Evolutionary conservation across 352 stramenopile genomes (phyloP), one percentile per base, ranked within the genome.

Genomic region (Phytophthora aleatoria): DNA sequence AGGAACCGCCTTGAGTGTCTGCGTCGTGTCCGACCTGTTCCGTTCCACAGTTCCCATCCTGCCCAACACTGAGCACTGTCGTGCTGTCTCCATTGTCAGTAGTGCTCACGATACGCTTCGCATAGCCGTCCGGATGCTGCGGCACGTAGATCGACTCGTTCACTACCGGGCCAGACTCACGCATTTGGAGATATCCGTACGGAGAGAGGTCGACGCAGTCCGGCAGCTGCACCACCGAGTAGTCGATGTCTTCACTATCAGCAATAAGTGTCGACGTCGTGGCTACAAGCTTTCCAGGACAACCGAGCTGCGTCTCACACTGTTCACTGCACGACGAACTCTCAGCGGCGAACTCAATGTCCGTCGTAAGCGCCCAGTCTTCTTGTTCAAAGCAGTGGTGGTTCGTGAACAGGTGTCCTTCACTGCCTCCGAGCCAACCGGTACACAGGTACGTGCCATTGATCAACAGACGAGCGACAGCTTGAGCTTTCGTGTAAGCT

Each of bases 371-470:
- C 0, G 71, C 77, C 51, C 68, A 58, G 1, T 64, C 61, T 33
- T 66, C 50, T 20, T 64, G 30, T 13, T 74, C 51, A 39, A 89
- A 89, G 59, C 80, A 92, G 64, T 92, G 82, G 16, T 82, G 61
- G 69, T 91, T 91, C 7, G 84, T 91, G 64, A 91, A 73, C n/a
- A 93, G 20, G 59, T 93, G 81, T 1, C 78, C 77, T 33, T 87
- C 71, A 42, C 68, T 89, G 13, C 79, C 83, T 28, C 47, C 64
- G 15, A 92, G 78, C 73, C 80, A 92, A 9, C 83, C 83, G 2
- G 83, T 90, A 58, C 83, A 92, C 44, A 85, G 33, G 39, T 61
- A 70, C 3, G 62, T 64, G 15, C 79, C 79, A 44, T 83, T 75
- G 44, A 93, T 84, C 3, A 89, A 33, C n/a, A 93, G 65, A 16